These are phyloP conservation scores for Aureobasidium leucospermi DNA, from an alignment of 2,329 filamentous ascomycete genomes.

Conservation along the genomic window DNA sequence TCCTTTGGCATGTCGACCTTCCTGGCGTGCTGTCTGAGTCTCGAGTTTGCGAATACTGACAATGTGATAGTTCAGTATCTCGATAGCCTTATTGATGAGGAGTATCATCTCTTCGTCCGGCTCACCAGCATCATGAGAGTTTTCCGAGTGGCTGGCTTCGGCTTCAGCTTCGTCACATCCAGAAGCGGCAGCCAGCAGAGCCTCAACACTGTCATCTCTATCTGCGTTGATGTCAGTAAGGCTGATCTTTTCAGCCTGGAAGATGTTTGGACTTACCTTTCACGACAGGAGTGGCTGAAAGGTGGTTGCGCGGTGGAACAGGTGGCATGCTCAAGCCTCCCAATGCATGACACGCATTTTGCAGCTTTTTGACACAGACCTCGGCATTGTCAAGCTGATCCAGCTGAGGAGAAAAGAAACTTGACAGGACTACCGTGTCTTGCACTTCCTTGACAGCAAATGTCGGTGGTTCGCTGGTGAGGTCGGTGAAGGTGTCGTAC, in stretches of 20 bases:
- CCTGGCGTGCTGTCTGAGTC: neutral
- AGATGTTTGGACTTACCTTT: neutral
- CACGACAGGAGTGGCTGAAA: neutral
- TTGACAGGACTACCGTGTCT: neutral
- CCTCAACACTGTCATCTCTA: neutral
- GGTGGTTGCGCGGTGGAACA: neutral
- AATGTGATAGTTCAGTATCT: slow-evolving; percentile 10
- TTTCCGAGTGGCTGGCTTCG: neutral
- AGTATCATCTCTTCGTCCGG: slow-evolving; percentile 11
- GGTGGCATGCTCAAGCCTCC: slow-evolving; percentile 8
- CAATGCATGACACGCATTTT: slow-evolving; percentile 12
- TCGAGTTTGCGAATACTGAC: neutral
- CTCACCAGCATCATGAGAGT: neutral
- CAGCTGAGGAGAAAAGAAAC: neutral
- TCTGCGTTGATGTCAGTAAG: too few relatives aligned
- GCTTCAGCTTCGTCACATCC: neutral
- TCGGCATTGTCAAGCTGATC: slow-evolving; percentile 10
- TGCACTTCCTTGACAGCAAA: neutral
- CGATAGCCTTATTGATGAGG: slow-evolving; percentile 14
- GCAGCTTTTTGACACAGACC: slow-evolving; percentile 12
- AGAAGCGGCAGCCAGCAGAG: slow-evolving; percentile 5
- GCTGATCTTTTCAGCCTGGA: neutral
- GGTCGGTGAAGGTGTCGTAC: neutral
- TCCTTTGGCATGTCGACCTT: neutral
- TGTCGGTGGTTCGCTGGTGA: neutral